Evolutionary conservation across 2,329 filamentous ascomycete species (phyloP).

Genomic region (Pseudogymnoascus verrucosus): DNA sequence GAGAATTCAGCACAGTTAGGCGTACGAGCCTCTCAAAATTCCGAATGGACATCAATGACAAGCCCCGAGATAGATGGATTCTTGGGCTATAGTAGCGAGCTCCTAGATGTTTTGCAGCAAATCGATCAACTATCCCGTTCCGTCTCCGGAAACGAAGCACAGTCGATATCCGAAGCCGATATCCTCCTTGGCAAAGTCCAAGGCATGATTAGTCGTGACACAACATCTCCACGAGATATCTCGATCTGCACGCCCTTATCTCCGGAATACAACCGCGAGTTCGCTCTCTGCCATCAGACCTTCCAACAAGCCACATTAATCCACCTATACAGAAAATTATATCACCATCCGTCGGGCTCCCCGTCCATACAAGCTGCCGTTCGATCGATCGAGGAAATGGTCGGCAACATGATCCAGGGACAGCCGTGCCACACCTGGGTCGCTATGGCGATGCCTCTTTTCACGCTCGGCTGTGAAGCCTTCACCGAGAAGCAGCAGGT

Average conservation of each 20-base stretch:
- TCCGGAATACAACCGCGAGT: conserved; percentile 15
- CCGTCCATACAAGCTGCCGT: not conserved
- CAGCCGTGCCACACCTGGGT: conserved; percentile 19
- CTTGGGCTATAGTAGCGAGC: conserved; percentile 20
- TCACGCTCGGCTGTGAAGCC: conserved; percentile 20
- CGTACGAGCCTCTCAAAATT: not conserved
- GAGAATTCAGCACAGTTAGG: not conserved
- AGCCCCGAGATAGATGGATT: conserved; percentile 18
- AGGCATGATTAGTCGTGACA: conserved; percentile 15
- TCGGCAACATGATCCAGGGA: conserved; percentile 15
- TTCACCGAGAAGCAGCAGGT: conserved; percentile 14
- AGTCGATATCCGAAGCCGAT: conserved; percentile 14
- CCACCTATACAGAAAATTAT: conserved; percentile 17
- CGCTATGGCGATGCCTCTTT: conserved; percentile 22
- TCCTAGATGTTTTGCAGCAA: conserved; percentile 18
- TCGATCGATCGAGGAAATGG: conserved; percentile 15
- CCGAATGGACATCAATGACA: not conserved
- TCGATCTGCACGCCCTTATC: conserved; percentile 13
- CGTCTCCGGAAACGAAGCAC: not conserved
- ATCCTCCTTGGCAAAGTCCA: conserved; percentile 18
- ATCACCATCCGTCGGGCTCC: conserved; percentile 15
- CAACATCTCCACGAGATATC: conserved; percentile 14
- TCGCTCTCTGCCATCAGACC: conserved; percentile 17
- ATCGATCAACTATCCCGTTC: conserved; percentile 16
- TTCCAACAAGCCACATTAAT: conserved; percentile 21